Evolutionary conservation across 192 early-diverging fungal genomes (phyloP).

Genomic region (Pecoramyces ruminantium): DNA sequence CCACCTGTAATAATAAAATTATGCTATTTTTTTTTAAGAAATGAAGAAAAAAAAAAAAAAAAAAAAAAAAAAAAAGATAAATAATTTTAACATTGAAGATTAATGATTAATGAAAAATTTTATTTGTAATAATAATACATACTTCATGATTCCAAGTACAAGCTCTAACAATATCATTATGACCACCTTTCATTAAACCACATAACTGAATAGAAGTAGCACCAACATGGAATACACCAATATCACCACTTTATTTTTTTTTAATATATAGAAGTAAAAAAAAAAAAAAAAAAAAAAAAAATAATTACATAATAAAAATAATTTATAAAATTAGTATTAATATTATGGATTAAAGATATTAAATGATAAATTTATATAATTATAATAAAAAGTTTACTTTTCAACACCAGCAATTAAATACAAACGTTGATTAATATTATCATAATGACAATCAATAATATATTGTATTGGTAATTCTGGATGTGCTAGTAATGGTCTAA

Average conservation of each 20-base stretch:
- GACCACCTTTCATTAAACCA: conserved; percentile 57
- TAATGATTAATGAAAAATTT: background rate
- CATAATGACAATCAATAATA: conserved; percentile 65
- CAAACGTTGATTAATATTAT: conserved; percentile 42
- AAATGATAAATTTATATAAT: no score
- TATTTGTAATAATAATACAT: background rate
- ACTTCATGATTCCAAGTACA: conserved; percentile 45
- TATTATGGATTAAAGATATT: no score
- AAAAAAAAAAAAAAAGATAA: background rate
- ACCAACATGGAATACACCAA: conserved; percentile 67
- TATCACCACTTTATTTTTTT: conserved; percentile 31
- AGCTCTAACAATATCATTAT: conserved; percentile 71
- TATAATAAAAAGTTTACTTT: conserved; percentile 11
- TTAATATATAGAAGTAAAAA: no score
- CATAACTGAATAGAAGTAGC: conserved; percentile 55
- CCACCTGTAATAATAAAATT: background rate
- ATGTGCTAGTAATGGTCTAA: conserved; percentile 32
- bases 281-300: no score
- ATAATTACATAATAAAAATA: no score
- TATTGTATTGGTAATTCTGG: conserved; percentile 45
- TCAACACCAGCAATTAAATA: conserved; percentile 68
- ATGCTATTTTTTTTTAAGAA: no score
- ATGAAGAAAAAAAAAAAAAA: no score
- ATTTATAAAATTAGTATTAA: no score
- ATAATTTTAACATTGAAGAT: no score